Evolutionary conservation across 176 grass and related monocot species (phyloP).

Genomic region (Oryza australiensis): DNA sequence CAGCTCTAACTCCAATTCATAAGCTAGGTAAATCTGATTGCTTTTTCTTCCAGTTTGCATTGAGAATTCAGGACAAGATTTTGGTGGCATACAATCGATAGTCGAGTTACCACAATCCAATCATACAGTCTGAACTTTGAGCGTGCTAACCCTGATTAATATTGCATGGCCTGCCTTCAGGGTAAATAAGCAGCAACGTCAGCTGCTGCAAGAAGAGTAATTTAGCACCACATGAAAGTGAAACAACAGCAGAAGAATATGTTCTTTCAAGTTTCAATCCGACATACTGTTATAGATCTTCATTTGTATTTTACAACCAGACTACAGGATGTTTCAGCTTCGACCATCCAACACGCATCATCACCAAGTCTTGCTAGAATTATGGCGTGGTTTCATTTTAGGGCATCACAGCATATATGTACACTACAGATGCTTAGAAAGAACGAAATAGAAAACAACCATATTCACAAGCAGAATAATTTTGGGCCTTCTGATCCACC

Average conservation of each 20-base stretch:
- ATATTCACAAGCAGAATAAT: slow-evolving; percentile 41
- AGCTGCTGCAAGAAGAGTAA: not conserved
- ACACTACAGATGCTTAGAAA: slow-evolving; percentile 2
- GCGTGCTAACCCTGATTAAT: not conserved
- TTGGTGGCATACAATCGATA: too few relatives aligned
- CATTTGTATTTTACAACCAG: not conserved
- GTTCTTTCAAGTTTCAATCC: not conserved
- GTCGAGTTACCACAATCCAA: not conserved
- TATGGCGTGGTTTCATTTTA: slow-evolving; percentile 1
- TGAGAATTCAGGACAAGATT: too few relatives aligned
- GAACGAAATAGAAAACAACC: slow-evolving; percentile 1
- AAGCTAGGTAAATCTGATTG: not conserved
- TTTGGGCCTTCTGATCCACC: slow-evolving; percentile 34
- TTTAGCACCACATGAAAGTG: not conserved
- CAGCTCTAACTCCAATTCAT: not conserved
- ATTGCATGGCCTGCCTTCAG: not conserved
- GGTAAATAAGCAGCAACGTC: not conserved
- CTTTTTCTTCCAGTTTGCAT: too few relatives aligned
- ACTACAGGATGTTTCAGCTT: not conserved
- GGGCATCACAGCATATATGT: slow-evolving; percentile 17
- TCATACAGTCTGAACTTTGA: not conserved
- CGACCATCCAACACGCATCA: slow-evolving; percentile 3
- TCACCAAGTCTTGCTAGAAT: slow-evolving; percentile 18
- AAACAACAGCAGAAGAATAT: not conserved
- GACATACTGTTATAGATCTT: not conserved